Evolutionary conservation across 176 grass and related monocot species (phyloP), one percentile per base, ranked within the genome.

Genomic region (Carex cristatella): DNA sequence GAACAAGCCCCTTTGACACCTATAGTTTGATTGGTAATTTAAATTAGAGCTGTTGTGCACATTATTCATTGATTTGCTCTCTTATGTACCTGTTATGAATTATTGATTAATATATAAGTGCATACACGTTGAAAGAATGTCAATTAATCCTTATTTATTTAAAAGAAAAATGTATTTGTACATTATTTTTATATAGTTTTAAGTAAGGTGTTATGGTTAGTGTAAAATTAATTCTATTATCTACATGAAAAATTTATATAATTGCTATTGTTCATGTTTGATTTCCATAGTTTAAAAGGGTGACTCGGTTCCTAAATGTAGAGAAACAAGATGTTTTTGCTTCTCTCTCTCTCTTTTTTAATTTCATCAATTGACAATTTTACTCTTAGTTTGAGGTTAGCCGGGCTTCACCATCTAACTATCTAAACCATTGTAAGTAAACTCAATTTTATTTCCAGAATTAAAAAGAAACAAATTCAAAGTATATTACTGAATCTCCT

Each of bases 1-100:
- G 31, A 59, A 89, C 54, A 84, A 95, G 69, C 91, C 89, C 3
- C 75, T 12, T 54, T 92, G 80, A 98, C 93, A 77, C 89, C 89
- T 62, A 81, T 94, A 2, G 72, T 85, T 76, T 95, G 87, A 91
- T 86, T 90, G 19, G 33, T 68, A 5, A 46, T 80, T 57, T 76
- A 58, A 35, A 35, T 57, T 11, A 79, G 53, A 57, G 6, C 0
- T 79, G 53, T 57, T 18, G 74, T 27, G 57, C 13, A 57, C 13
- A 57, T 58, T 79, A 28, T 79, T 58, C 53, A 16, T 16, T 13
- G 30, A 79, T 57, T 79, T 49, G 40, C 16, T 51, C 27, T 57
- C 74, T 35, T 72, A 46, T 72, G 8, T 51, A 72, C 19, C 9
- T n/a, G 38, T 46, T 72, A 23, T 65, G 62, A 65, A 38, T 75